A percentile compares a stretch with the other conserved stretches of the same genome.
These are phyloP conservation scores for Farysia itapuensis DNA, from an alignment of 1,284 basidiomycete genomes.

Conservation along the genomic window DNA sequence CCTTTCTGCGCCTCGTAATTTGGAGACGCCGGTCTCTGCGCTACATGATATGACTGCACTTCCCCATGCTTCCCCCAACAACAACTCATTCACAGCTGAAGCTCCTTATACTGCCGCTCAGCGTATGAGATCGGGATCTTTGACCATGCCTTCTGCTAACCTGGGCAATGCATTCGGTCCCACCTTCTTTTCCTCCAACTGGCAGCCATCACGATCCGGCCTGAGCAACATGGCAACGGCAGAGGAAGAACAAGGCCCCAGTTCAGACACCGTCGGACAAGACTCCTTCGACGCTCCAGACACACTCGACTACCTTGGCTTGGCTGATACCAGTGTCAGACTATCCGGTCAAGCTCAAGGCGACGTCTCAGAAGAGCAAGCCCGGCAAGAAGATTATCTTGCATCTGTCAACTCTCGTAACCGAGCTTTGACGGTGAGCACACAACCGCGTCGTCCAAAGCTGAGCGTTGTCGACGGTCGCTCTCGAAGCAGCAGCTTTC, in stretches of 20 bases:
- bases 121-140: constrained; percentile 36
- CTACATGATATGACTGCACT: not conserved
- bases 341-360: not conserved
- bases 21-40: too few species aligned
- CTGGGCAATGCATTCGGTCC: constrained; percentile 39
- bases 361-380: too few species aligned
- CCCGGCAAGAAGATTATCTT: not conserved
- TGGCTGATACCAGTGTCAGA: constrained; percentile 8
- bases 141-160: constrained; percentile 28
- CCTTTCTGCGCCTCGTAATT: too few species aligned
- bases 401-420: constrained; percentile 7
- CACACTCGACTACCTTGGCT: constrained; percentile 51
- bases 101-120: constrained; percentile 1
- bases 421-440: constrained; percentile 25
- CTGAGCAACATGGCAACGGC: constrained; percentile 27
- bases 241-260: constrained; percentile 7
- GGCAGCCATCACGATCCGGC: constrained; percentile 36
- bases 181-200: constrained; percentile 42
- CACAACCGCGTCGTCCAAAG: constrained; percentile 17
- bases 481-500: constrained; percentile 35
- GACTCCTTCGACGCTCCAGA: constrained; percentile 24
- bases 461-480: constrained; percentile 18
- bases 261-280: constrained; percentile 4
- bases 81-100: not conserved
- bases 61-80: not conserved